A percentile compares a stretch with the other conserved stretches of the same genome.
phyloP scores from a whole-genome alignment of 2,329 filamentous ascomycete genomes.

The Fusarium setosum region DNA sequence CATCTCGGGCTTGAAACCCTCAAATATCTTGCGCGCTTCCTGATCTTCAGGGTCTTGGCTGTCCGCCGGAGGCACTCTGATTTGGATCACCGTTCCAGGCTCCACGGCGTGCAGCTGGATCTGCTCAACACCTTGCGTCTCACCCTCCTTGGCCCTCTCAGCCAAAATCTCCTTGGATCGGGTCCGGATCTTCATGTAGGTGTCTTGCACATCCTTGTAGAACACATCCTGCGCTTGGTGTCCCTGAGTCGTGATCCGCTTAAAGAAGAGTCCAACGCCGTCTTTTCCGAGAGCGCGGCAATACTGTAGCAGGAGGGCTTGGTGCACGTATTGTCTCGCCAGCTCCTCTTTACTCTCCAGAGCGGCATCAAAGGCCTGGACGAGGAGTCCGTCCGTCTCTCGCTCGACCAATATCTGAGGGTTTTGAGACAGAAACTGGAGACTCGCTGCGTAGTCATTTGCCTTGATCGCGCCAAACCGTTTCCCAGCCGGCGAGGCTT shows the following conservation, averaged over 20 bases:
- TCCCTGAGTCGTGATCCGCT: slow-evolving; percentile 87
- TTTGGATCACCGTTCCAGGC: slow-evolving; percentile 91
- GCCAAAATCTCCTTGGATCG: slow-evolving; percentile 78
- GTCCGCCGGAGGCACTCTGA: slow-evolving; percentile 78
- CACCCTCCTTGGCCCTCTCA: slow-evolving; percentile 62
- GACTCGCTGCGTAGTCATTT: slow-evolving; percentile 77
- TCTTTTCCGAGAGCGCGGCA: slow-evolving; percentile 90
- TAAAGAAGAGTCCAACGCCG: slow-evolving; percentile 94
- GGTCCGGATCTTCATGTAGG: slow-evolving; percentile 83
- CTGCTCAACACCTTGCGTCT: slow-evolving; percentile 83
- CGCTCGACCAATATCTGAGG: slow-evolving; percentile 83
- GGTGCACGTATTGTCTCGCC: slow-evolving; percentile 89
- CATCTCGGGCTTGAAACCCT: slow-evolving; percentile 84
- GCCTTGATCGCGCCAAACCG: slow-evolving; percentile 83
- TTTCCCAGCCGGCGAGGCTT: slow-evolving; percentile 82
- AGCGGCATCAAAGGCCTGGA: slow-evolving; percentile 91
- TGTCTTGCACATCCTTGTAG: slow-evolving; percentile 90
- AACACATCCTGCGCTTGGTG: slow-evolving; percentile 94
- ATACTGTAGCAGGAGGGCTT: slow-evolving; percentile 92
- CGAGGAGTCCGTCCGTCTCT: slow-evolving; percentile 90
- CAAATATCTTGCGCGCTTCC: slow-evolving; percentile 79
- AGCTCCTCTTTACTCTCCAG: slow-evolving; percentile 81
- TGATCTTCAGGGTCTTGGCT: slow-evolving; percentile 74
- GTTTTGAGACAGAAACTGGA: slow-evolving; percentile 83
- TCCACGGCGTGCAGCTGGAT: slow-evolving; percentile 98